Conservation (phyloP, 805 yeast species). For the Helenozyma rhizophorensis region DNA sequence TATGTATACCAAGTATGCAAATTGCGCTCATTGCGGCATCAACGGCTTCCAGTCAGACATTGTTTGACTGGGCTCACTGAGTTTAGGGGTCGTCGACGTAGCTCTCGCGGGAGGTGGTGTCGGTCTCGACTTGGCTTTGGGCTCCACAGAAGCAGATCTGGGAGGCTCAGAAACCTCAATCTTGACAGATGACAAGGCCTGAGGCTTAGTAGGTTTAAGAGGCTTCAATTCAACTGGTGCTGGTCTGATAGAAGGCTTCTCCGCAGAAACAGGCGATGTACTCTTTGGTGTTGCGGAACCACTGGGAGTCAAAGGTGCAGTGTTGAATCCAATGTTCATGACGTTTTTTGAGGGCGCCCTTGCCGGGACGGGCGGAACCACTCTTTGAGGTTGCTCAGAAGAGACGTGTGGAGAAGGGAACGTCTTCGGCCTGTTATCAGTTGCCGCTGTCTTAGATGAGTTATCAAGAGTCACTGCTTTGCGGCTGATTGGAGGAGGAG, state of each 20-base stretch:
- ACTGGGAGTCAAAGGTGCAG: constrained; percentile 37
- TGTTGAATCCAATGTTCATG: constrained; percentile 27
- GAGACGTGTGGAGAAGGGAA: constrained; percentile 1
- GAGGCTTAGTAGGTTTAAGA: constrained; percentile 16
- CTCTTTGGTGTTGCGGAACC: constrained; percentile 24
- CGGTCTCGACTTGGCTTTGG: constrained; percentile 2
- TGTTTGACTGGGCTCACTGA: constrained; percentile 1
- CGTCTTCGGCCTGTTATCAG: constrained; percentile 2
- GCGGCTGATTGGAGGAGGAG: constrained; percentile 27
- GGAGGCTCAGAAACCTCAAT: constrained; percentile 2
- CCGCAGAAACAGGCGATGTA: constrained; percentile 12
- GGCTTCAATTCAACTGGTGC: constrained; percentile 16
- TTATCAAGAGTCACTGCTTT: constrained; percentile 1
- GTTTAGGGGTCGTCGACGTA: background rate
- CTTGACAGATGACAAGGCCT: constrained; percentile 10
- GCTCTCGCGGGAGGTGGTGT: constrained; percentile 13
- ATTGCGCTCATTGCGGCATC: constrained; percentile 35
- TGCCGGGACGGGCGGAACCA: constrained; percentile 8
- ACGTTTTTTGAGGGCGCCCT: constrained; percentile 6
- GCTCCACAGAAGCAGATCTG: background rate
- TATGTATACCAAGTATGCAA: too few species aligned
- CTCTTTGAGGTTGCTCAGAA: constrained; percentile 6
- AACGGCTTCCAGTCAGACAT: constrained; percentile 52
- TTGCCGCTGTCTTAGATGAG: background rate
- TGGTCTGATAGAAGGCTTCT: constrained; percentile 7